phyloP scores from a whole-genome alignment of 2,329 filamentous ascomycete genomes.

The Drechslerella coelobrocha region DNA sequence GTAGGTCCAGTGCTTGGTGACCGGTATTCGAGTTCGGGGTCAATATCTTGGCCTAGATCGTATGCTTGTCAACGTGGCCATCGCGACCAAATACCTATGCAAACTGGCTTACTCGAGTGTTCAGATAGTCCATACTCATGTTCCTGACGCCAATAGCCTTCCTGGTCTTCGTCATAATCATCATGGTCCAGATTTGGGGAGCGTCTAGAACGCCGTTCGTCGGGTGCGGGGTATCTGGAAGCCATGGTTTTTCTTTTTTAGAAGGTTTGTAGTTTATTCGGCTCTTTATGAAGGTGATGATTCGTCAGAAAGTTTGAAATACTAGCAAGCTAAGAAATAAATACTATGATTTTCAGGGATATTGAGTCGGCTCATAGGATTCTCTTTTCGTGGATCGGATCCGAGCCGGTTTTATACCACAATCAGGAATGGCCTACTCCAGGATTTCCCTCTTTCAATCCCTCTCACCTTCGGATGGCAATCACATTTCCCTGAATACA shows the following conservation, averaged over 20 bases:
- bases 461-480: conserved; percentile 2
- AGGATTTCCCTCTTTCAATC: not conserved
- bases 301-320: not conserved
- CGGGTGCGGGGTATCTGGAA: conserved; percentile 21
- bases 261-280: not conserved
- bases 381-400: conserved; percentile 1
- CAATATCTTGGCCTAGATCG: conserved; percentile 34
- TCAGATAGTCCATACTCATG: conserved; percentile 19
- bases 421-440: conserved; percentile 1
- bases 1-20: conserved; percentile 10
- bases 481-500: conserved; percentile 1
- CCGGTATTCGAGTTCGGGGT: conserved; percentile 24
- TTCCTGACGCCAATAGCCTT: conserved; percentile 23
- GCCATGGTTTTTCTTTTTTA: conserved; percentile 18
- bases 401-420: conserved; percentile 9
- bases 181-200: not conserved
- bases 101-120: conserved; percentile 31
- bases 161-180: conserved; percentile 20
- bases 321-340: not conserved
- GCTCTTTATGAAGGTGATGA: not conserved
- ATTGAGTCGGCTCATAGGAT: not conserved
- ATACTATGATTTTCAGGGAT: conserved; percentile 1
- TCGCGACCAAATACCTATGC: conserved; percentile 15
- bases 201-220: not conserved
- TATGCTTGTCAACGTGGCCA: conserved; percentile 25